These are phyloP conservation scores for Chaetomium strumarium DNA, from an alignment of 2,329 filamentous ascomycete species.

Conservation along the genomic window DNA sequence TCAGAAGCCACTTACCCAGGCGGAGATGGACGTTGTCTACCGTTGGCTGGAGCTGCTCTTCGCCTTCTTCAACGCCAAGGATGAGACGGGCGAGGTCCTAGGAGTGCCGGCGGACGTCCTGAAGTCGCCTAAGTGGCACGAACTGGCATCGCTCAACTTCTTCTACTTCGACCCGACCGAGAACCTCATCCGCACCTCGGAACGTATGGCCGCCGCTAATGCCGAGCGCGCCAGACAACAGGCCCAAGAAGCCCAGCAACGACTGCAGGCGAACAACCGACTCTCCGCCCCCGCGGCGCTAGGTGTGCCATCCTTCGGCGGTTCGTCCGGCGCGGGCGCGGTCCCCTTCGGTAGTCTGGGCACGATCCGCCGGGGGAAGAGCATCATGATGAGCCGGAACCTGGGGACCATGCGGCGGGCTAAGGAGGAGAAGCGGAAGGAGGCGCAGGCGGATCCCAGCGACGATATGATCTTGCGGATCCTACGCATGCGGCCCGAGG, in stretches of 20 bases:
- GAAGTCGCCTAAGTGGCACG: conserved; percentile 97
- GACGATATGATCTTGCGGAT: conserved; percentile 98
- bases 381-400: conserved; percentile 91
- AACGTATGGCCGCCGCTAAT: conserved; percentile 88
- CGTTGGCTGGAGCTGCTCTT: conserved; percentile 89
- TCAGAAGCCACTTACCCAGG: conserved; percentile 75
- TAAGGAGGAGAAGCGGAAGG: conserved; percentile 92
- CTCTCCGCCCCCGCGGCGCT: conserved; percentile 49
- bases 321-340: conserved; percentile 38
- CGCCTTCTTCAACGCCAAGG: conserved; percentile 89
- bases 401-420: conserved; percentile 92
- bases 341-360: conserved; percentile 59
- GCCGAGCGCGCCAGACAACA: conserved; percentile 69
- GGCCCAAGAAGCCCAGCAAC: conserved; percentile 51
- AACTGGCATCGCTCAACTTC: conserved; percentile 92
- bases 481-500: conserved; percentile 89
- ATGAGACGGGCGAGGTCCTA: conserved; percentile 70
- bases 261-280: conserved; percentile 44
- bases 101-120: conserved; percentile 87
- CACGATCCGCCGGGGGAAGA: conserved; percentile 62
- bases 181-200: conserved; percentile 87
- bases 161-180: conserved; percentile 96
- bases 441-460: conserved; percentile 91
- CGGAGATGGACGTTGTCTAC: conserved; percentile 91
- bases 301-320: conserved; percentile 44